Conservation (phyloP, 2,329 filamentous ascomycete species). For the Fusarium globosum region DNA sequence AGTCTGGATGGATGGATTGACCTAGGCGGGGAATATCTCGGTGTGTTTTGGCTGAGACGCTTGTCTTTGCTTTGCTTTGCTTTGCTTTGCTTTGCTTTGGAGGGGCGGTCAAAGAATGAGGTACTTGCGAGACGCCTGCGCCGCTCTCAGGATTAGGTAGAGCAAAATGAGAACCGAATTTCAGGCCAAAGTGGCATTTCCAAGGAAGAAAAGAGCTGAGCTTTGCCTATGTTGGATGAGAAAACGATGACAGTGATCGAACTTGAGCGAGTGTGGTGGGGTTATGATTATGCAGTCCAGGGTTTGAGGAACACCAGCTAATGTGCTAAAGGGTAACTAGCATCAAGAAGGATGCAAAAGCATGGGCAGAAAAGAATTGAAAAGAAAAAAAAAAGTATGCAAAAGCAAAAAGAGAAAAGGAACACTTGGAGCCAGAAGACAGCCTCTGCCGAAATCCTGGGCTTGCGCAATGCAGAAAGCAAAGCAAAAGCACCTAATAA, state of each 20-base stretch:
- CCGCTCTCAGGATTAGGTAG: conserved; percentile 24
- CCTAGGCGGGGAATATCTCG: conserved; percentile 23
- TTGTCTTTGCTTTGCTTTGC: conserved; percentile 1
- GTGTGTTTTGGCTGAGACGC: conserved; percentile 11
- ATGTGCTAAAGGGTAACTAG: conserved; percentile 1
- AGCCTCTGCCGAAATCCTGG: conserved; percentile 7
- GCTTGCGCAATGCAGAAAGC: conserved; percentile 15
- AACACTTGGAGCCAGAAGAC: conserved; percentile 17
- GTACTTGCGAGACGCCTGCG: conserved; percentile 35
- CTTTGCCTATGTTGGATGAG: conserved; percentile 28
- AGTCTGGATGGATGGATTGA: background rate
- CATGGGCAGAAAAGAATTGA: background rate
- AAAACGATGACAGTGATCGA: conserved; percentile 16
- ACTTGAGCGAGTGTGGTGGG: conserved; percentile 41
- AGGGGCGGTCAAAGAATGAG: conserved; percentile 41
- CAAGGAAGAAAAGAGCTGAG: conserved; percentile 1
- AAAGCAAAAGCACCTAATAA: conserved; percentile 1
- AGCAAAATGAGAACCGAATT: background rate
- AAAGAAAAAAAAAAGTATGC: background rate
- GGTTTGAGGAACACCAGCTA: conserved; percentile 25
- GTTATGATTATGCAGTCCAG: conserved; percentile 40
- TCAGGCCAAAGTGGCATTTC: conserved; percentile 14
- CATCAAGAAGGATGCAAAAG: conserved; percentile 9
- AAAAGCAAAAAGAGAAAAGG: background rate
- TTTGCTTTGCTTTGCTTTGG: conserved; percentile 1